Conservation (phyloP, 2,329 filamentous ascomycete genomes). For the Tothia fuscella region DNA sequence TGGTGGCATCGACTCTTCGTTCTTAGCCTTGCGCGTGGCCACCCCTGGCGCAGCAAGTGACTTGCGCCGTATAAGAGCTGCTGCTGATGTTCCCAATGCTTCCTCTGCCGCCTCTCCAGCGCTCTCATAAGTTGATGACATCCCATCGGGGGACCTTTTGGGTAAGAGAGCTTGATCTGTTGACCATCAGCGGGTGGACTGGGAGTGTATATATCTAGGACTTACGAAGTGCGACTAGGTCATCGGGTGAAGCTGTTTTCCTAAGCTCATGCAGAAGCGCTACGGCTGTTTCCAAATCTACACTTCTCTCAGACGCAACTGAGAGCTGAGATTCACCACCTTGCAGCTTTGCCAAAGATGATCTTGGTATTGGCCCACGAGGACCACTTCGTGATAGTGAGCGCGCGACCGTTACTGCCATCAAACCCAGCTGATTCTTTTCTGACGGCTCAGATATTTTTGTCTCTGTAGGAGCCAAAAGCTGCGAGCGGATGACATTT, state of each 20-base stretch:
- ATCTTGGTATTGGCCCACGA: not conserved
- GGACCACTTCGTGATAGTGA: slow-evolving; percentile 1
- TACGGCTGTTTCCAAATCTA: slow-evolving; percentile 35
- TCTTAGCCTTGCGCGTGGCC: slow-evolving; percentile 21
- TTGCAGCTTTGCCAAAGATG: not conserved
- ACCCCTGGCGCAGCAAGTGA: slow-evolving; percentile 30
- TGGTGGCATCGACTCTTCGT: slow-evolving; percentile 8
- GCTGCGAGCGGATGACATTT: slow-evolving; percentile 1
- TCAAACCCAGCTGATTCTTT: not conserved
- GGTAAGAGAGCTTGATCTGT: slow-evolving; percentile 13
- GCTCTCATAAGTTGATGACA: not conserved
- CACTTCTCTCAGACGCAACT: slow-evolving; percentile 8
- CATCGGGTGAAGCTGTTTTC: slow-evolving; percentile 35
- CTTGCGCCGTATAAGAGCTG: slow-evolving; percentile 20
- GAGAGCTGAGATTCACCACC: slow-evolving; percentile 1
- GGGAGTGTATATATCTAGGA: slow-evolving; percentile 4
- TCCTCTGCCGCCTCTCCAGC: not conserved
- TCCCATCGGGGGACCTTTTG: not conserved
- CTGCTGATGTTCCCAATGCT: not conserved
- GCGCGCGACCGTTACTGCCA: slow-evolving; percentile 3
- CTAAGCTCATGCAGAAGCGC: slow-evolving; percentile 35
- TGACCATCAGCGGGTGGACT: not conserved
- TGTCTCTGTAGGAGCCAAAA: not conserved
- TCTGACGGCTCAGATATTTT: not conserved
- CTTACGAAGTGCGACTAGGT: slow-evolving; percentile 32